Conservation (phyloP, 23 red algal genomes). For the Gracilaria domingensis region DNA sequence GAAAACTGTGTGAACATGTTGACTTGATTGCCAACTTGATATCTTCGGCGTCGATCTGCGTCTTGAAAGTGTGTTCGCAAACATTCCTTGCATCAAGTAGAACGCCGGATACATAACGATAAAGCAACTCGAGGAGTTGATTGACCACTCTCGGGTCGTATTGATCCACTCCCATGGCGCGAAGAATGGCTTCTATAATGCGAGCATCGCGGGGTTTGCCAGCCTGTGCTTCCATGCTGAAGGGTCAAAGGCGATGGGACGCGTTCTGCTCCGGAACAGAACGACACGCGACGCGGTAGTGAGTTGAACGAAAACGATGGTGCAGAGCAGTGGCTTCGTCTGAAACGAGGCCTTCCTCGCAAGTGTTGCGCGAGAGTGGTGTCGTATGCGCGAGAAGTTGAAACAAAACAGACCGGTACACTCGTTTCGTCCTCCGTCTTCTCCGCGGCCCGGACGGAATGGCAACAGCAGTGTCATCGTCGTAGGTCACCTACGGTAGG, state of each 20-base stretch:
- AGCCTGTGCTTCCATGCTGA: not conserved
- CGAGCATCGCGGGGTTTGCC: conserved; percentile 81
- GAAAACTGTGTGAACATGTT: conserved; percentile 65
- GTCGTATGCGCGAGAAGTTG: too few species aligned
- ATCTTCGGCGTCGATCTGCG: conserved; percentile 78
- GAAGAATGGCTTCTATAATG: conserved; percentile 82
- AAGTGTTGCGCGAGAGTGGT: too few species aligned
- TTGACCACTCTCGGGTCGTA: conserved; percentile 89
- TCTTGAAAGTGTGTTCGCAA: conserved; percentile 74
- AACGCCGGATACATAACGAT: conserved; percentile 86
- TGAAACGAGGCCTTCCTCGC: too few species aligned
- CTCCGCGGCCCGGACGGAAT: too few species aligned
- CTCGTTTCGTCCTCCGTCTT: too few species aligned
- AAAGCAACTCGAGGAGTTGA: conserved; percentile 88
- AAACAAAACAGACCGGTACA: too few species aligned
- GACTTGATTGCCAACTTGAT: conserved; percentile 84
- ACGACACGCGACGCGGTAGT: too few species aligned
- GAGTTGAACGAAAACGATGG: too few species aligned
- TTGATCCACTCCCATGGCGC: conserved; percentile 80
- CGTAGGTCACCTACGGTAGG: too few species aligned
- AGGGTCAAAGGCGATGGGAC: not conserved
- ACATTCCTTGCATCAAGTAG: conserved; percentile 68
- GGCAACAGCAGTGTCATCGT: too few species aligned
- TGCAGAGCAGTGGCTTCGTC: too few species aligned
- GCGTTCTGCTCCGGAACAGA: too few species aligned